Evolutionary conservation across 306 rosid species (phyloP).

Genomic region (Vigna reflexopilosa): DNA sequence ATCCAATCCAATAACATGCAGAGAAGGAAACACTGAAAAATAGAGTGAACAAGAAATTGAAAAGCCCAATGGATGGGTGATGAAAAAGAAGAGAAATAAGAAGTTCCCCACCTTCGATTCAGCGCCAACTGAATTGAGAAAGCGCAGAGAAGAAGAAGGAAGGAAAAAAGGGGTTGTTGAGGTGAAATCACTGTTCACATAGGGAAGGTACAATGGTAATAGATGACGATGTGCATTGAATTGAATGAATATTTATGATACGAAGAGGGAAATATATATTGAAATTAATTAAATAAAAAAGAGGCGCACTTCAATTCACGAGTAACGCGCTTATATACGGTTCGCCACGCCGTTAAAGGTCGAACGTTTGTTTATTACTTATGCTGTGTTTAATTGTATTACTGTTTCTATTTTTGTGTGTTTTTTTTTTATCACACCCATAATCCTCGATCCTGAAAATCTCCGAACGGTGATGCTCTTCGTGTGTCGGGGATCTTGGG

Average conservation of each 20-base stretch:
- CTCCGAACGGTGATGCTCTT: not conserved
- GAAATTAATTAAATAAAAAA: not conserved
- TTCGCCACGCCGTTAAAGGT: constrained; percentile 48
- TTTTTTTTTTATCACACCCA: constrained; percentile 19
- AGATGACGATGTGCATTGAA: constrained; percentile 54
- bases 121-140: constrained; percentile 36
- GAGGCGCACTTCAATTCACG: constrained; percentile 42
- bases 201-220: constrained; percentile 49
- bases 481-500: not conserved
- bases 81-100: not conserved
- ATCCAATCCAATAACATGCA: constrained; percentile 47
- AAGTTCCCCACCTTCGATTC: constrained; percentile 43
- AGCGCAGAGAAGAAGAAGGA: not conserved
- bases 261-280: not conserved
- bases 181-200: constrained; percentile 37
- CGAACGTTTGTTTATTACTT: constrained; percentile 1
- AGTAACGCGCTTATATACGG: constrained; percentile 47
- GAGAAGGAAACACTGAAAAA: not conserved
- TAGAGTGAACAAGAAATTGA: not conserved
- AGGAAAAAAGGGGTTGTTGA: constrained; percentile 1
- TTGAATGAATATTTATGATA: constrained; percentile 37
- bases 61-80: constrained; percentile 3
- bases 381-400: not conserved
- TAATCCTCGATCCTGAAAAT: constrained; percentile 2
- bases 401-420: not conserved